A percentile compares a stretch with the other conserved stretches of the same genome.
Evolutionary conservation across 1,139 yeast species (phyloP).

Genomic region (Debaryomyces robertsiae): DNA sequence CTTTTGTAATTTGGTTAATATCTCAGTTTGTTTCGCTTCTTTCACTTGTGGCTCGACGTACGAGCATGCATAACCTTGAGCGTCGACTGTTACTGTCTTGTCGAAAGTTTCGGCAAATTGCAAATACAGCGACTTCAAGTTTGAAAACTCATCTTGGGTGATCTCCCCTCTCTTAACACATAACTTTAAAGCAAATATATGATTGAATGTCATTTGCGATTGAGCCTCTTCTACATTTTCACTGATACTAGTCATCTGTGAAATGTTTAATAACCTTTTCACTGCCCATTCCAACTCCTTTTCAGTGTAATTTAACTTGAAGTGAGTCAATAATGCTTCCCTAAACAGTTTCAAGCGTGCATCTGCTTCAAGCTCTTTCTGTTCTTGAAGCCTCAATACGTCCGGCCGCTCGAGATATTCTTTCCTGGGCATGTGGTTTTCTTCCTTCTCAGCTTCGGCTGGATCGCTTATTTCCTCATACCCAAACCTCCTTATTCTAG

Average conservation of each 20-base stretch:
- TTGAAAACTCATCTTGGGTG: slow-evolving; percentile 29
- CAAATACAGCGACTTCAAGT: slow-evolving; percentile 25
- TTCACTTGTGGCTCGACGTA: slow-evolving; percentile 24
- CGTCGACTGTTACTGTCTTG: slow-evolving; percentile 31
- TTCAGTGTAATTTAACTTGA: slow-evolving; percentile 32
- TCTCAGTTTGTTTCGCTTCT: slow-evolving; percentile 21
- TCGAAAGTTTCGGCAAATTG: slow-evolving; percentile 29
- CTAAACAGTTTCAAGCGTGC: slow-evolving; percentile 22
- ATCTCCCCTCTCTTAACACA: slow-evolving; percentile 43
- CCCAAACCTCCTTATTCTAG: slow-evolving; percentile 85
- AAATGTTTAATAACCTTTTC: slow-evolving; percentile 52
- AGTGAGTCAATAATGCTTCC: slow-evolving; percentile 18
- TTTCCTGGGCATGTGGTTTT: slow-evolving; percentile 59
- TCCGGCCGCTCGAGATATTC: slow-evolving; percentile 60
- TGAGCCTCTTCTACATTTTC: slow-evolving; percentile 54
- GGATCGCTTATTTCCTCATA: slow-evolving; percentile 55
- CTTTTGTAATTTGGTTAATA: slow-evolving; percentile 21
- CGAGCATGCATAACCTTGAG: slow-evolving; percentile 28
- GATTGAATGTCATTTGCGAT: slow-evolving; percentile 55
- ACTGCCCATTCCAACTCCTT: slow-evolving; percentile 43
- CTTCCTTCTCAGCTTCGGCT: slow-evolving; percentile 57
- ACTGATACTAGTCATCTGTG: slow-evolving; percentile 28
- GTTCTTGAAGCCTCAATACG: slow-evolving; percentile 35
- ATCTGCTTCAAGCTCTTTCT: slow-evolving; percentile 37
- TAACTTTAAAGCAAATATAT: slow-evolving; percentile 52